Conservation (phyloP, 2,329 filamentous ascomycete species). For the Aspergillus bombycis region DNA sequence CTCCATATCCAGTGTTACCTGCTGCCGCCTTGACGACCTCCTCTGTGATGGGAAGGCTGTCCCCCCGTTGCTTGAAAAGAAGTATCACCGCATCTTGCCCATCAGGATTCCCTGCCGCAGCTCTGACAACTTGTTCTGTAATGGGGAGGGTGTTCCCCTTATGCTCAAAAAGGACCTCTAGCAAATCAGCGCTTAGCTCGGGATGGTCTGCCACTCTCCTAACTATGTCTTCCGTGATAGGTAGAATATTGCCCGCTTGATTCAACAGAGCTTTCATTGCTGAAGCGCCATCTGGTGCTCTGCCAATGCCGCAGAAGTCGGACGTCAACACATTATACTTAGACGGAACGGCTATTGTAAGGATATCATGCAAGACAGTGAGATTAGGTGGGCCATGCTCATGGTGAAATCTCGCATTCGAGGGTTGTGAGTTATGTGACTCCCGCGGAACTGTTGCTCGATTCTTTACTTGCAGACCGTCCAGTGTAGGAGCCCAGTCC, state of each 20-base stretch:
- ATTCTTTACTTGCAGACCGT: neutral
- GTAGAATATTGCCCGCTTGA: neutral
- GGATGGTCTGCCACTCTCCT: neutral
- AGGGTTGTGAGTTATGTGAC: rapidly evolving
- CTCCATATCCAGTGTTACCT: neutral
- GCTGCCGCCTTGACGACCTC: neutral
- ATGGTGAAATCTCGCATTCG: rapidly evolving
- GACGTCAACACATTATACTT: neutral
- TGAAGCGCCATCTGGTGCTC: neutral
- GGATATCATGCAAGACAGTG: neutral
- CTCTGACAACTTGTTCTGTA: neutral
- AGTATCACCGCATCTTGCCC: rapidly evolving
- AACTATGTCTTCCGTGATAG: neutral
- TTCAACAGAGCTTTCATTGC: neutral
- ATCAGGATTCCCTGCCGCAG: neutral
- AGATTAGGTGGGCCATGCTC: neutral
- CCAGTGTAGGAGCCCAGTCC: neutral
- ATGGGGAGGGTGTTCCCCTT: neutral
- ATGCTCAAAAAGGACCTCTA: neutral
- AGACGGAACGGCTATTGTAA: neutral
- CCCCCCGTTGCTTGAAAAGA: neutral
- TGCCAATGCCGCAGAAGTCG: neutral
- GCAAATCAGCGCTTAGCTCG: rapidly evolving
- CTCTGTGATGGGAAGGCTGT: neutral
- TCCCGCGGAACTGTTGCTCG: neutral